Evolutionary conservation across 176 grass and related monocot genomes (phyloP), one percentile per base, ranked within the genome.

Genomic region (Saccharum spontaneum): DNA sequence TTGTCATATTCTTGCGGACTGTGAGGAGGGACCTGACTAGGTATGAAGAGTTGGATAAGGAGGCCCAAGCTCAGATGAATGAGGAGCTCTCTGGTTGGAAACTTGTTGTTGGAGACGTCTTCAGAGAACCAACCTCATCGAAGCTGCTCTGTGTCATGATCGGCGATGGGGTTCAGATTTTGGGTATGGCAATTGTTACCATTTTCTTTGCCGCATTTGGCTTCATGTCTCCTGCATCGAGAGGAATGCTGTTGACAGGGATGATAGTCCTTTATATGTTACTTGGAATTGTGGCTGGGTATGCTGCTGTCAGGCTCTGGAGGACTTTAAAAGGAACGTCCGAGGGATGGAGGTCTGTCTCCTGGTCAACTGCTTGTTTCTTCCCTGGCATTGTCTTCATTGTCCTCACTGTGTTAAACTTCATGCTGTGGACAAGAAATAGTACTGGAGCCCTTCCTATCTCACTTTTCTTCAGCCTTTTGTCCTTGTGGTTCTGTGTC

Each of bases 241-340:
- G 94, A 89, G 94, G 94, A 38, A 96, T 93, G 91, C 64, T 96
- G 41, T 63, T 96, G 78, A 96, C 94, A 57, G 91, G 91, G 70
- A 96, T 96, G 94, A 93, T 96, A 87, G 82, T 96, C 70, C 84
- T 96, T n/a, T 96, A 96, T 90, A 90, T 96, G 82, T 89, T 96
- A 79, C 89, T 96, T 79, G 94, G 94, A 78, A 91, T 93, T 75
- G 86, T 90, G 38, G 87, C 91, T 69, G 94, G 94, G 81, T 96
- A 96, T 69, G 91, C 86, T 79, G 81, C 88, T 77, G 94, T 96
- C 17, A 93, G 91, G 81, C 73, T 93, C 31, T 96, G 94, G 94
- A 88, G 94, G 43, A 96, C 88, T 84, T 66, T 96, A 63, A 93
- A 96, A 82, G 94, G 94, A 87, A 89, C 85, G 8, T 55, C 89